Base-by-base conservation (phyloP, 148 eudicot species). In the Hydrangea macrophylla region DNA sequence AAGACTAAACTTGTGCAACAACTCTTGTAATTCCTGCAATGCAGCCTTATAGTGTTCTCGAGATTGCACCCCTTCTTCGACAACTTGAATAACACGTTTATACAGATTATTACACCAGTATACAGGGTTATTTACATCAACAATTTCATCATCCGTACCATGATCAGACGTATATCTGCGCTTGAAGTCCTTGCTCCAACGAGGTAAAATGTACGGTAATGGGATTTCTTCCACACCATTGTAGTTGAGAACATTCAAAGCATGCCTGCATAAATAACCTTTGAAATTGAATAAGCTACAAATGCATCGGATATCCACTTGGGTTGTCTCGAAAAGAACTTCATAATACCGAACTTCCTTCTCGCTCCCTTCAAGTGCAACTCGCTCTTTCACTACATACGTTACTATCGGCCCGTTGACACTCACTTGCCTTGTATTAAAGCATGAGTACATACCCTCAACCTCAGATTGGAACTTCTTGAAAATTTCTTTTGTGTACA, bases 151-250 rank as follows among this genome's bases (percentile, higher is more conserved):
- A 24, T 42, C 31, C 12, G 35, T 10, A 18, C 36, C 72, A 73
- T n/a, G 6, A 51, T 67, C 74, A 26, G 55, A 18, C 30, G 37
- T 60, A 60, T 65, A 59, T n/a, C 37, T 65, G 59, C 55, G 68
- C 72, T 70, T 78, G 32, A 72, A 73, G 27, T 69, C 74, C 76
- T 65, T 64, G 53, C 62, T 58, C 81, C 81, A 73, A 51, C 81
- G 78, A 2, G 63, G 75, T 39, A 78, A 71, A 57, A 78, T 73
- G 64, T 74, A 78, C 35, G 59, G 51, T 6, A 78, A 42, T 54
- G 81, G 81, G 23, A 78, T 74, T 62, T 78, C 81, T 70, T 78
- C 75, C 18, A 78, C 78, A 3, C 78, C 81, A 70, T 74, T 78
- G 53, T 78, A 70, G 58, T 65, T 73, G n/a, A 78, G 75, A 25